Conservation (phyloP, 805 yeast species). For the Wickerhamiella slavikovae region DNA sequence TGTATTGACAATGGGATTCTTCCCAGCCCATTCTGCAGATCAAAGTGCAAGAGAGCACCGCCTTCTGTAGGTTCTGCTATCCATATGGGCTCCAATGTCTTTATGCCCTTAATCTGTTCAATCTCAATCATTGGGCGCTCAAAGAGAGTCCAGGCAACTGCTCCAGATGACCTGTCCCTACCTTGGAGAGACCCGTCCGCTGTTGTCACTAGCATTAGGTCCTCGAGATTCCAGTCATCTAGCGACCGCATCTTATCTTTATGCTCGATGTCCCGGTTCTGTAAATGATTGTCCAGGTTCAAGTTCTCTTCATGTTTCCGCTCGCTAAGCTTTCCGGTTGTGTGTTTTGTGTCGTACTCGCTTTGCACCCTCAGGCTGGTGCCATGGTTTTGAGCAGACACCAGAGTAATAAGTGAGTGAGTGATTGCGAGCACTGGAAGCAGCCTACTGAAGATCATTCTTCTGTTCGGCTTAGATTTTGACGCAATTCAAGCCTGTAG, state of each 20-base stretch:
- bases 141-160: constrained; percentile 52
- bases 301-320: no score
- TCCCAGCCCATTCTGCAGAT: constrained; percentile 52
- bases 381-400: no score
- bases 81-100: constrained; percentile 25
- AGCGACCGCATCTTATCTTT: constrained; percentile 14
- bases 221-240: constrained; percentile 30
- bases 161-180: constrained; percentile 53
- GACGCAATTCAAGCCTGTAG: no score
- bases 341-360: no score
- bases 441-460: no score
- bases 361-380: no score
- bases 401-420: no score
- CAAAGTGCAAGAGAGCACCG: constrained; percentile 67
- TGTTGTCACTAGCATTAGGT: constrained; percentile 50
- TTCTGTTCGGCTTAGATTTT: no score
- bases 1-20: constrained; percentile 64
- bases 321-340: no score
- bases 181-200: constrained; percentile 80
- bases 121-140: constrained; percentile 38
- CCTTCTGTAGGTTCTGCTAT: constrained; percentile 80
- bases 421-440: no score
- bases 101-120: constrained; percentile 5
- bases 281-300: no score
- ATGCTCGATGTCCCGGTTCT: no score